Evolutionary conservation across 768 basidiomycete species (phyloP), one percentile per base, ranked within the genome.

Genomic region (Lactarius pseudohatsudake): DNA sequence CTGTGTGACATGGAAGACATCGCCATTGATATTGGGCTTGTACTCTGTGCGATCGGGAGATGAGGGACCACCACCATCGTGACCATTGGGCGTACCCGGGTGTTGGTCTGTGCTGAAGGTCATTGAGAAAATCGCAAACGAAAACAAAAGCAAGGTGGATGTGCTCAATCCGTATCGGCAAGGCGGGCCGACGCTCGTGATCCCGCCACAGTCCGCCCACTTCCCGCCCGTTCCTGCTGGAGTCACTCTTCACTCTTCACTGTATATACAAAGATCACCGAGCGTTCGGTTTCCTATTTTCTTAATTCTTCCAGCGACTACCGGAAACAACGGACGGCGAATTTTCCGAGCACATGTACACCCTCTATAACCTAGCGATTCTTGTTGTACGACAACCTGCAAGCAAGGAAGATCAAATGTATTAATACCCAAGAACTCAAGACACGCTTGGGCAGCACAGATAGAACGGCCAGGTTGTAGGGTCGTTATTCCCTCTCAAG

Each of bases 41-140:
- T 50, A 16, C 45, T 57, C 34, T 3, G 45, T 3, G 20, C 40
- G 11, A 13, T 8, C 41, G 5, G 53, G 20, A 26, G 59, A 32
- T 18, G 60, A 22, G n/a, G 45, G 15, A 11, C 22, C 50, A 4
- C 15, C 22, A 26, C 26, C 22, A 8, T 15, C 22, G 13, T 53
- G 26, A 5, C 4, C 4, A 53, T 55, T 22, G 18, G 47, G 41
- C 28, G 32, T n/a, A 32, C 30, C 28, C 32, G 1, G 50, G 53
- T 22, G 38, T 58, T 47, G 56, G 15, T 43, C 41, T 62, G 47
- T 30, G 34, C 57, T 38, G 28, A 57, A 67, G 32, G 50, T 7
- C 66, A 67, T 67, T 34, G 40, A 60, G 7, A 26, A n/a, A 16
- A 18, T 40, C 13, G 56, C n/a, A n/a, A 26, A 20, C n/a, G 38